A percentile compares a stretch with the other conserved stretches of the same genome.
Evolutionary conservation across 129 eudicot genomes (phyloP).

Genomic region (Ambrosia artemisiifolia): DNA sequence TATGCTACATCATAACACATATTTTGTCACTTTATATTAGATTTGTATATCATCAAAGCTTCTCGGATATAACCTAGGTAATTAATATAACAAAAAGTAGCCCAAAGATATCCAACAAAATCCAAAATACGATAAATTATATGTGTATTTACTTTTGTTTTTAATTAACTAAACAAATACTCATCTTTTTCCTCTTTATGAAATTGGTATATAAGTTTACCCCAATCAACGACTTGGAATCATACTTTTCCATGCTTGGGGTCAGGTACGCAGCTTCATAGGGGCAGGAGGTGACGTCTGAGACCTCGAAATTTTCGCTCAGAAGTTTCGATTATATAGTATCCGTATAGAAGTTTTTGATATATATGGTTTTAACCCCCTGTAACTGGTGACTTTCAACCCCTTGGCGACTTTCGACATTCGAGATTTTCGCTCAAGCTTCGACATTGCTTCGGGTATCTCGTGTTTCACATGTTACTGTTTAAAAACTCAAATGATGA

Average conservation of each 20-base stretch:
- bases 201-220: neutral
- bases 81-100: neutral
- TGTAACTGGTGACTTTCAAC: too few species aligned
- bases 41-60: too few species aligned
- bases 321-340: too few species aligned
- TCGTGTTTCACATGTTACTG: neutral
- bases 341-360: too few species aligned
- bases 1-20: too few species aligned
- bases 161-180: neutral
- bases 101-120: conserved; percentile 1
- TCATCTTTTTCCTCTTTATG: neutral
- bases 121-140: neutral
- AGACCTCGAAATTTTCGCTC: too few species aligned
- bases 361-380: too few species aligned
- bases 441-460: neutral
- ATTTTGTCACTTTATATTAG: too few species aligned
- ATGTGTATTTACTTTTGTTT: neutral
- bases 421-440: too few species aligned
- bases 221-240: neutral
- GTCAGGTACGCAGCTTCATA: too few species aligned
- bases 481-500: neutral
- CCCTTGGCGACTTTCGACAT: too few species aligned
- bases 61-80: neutral
- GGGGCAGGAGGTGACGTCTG: too few species aligned
- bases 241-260: neutral